Evolutionary conservation across 2,329 filamentous ascomycete species (phyloP), one percentile per base, ranked within the genome.

Genomic region (Colletotrichum eleusines): DNA sequence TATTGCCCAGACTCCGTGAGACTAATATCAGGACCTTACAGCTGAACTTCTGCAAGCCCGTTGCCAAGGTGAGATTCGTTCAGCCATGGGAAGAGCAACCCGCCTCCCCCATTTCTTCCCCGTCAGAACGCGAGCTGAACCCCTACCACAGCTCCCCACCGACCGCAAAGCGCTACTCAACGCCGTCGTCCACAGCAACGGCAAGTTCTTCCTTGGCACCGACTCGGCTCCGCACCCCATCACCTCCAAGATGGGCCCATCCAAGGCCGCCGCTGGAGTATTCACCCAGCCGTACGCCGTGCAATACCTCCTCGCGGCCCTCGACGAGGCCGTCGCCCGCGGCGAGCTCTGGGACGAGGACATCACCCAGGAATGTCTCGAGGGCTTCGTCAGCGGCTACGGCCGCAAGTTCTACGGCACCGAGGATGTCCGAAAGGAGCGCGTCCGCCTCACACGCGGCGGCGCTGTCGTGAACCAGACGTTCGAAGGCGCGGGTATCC

Each of bases 261-360:
- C 66, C 60, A 86, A 83, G 77, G 87, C 90, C 0, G 88, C 91
- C 0, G 93, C 93, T 0, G 93, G 93, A 5, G 92, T 95, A 53
- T 95, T 94, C 79, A 95, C 93, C 1, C 93, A 95, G 81, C 90
- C 91, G 5, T 90, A 90, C 77, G 90, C 89, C 0, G 84, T 90
- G 2, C 89, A 89, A 65, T 85, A 90, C 58, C 90, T 94, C 57
- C 81, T 94, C 31, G 83, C 87, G 74, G 87, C 87, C 20, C 75
- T 89, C 42, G 83, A 86, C 76, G 79, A 81, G 73, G 87, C 83
- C 1, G 76, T 83, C 42, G 87, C 84, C 0, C 82, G 85, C 14
- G 86, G 85, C 2, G 83, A 87, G 44, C 83, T 90, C 54, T 76
- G 77, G 8, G 84, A 86, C 66, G 80, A 78, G 0, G 84, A 87